Evolutionary conservation across 2,329 filamentous ascomycete genomes (phyloP).

Genomic region (Aspergillus sp.): DNA sequence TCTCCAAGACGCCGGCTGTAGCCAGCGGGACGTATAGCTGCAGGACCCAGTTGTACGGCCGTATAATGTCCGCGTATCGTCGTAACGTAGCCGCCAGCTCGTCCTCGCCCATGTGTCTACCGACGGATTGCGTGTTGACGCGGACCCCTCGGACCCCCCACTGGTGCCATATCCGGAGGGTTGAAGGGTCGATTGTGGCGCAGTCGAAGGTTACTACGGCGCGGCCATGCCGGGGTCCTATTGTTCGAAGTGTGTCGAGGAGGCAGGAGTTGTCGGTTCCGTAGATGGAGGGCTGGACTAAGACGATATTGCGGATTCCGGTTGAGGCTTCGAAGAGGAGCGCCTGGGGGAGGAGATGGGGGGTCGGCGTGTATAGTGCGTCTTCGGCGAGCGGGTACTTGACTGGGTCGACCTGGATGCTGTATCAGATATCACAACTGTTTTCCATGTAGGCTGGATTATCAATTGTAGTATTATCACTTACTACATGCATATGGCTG

Average conservation of each 20-base stretch:
- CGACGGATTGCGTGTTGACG: too few relatives aligned
- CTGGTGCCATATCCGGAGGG: constrained; percentile 54
- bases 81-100: not conserved
- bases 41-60: not conserved
- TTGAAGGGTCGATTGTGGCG: constrained; percentile 33
- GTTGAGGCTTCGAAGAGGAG: constrained; percentile 52
- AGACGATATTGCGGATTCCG: constrained; percentile 56
- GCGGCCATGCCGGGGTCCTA: constrained; percentile 53
- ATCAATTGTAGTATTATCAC: too few relatives aligned
- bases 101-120: too few relatives aligned
- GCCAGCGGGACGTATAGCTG: not conserved
- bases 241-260: constrained; percentile 51
- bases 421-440: too few relatives aligned
- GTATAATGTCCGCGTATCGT: not conserved
- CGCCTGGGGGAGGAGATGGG: constrained; percentile 54
- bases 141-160: constrained; percentile 61
- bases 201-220: constrained; percentile 60
- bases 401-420: constrained; percentile 35
- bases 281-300: constrained; percentile 64
- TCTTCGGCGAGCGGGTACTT: constrained; percentile 49
- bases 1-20: not conserved
- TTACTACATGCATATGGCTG: constrained; percentile 64
- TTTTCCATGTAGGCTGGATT: too few relatives aligned
- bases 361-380: constrained; percentile 53
- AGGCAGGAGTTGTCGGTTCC: constrained; percentile 61